Evolutionary conservation across 768 basidiomycete species (phyloP).

Genomic region (Russula sp.): DNA sequence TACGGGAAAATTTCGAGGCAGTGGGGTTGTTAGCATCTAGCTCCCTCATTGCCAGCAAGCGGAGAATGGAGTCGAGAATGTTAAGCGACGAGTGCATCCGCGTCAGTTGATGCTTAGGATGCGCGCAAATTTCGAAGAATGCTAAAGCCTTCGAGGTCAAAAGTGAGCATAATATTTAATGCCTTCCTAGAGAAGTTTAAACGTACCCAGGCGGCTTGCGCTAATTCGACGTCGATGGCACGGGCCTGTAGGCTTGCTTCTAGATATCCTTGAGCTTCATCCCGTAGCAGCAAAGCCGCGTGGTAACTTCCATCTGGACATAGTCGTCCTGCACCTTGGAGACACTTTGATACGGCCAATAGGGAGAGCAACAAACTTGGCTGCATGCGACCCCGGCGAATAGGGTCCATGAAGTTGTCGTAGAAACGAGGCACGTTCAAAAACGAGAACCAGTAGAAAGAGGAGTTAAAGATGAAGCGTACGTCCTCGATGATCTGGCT

Average conservation of each 20-base stretch:
- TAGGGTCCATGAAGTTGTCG: conserved; percentile 54
- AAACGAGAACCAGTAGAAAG: conserved; percentile 73
- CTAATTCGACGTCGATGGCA: conserved; percentile 71
- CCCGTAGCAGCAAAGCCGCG: conserved; percentile 57
- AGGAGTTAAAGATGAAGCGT: conserved; percentile 59
- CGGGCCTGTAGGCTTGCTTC: conserved; percentile 68
- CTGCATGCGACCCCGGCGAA: conserved; percentile 54
- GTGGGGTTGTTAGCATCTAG: conserved; percentile 54
- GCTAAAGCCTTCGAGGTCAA: conserved; percentile 52
- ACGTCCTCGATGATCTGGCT: conserved; percentile 53
- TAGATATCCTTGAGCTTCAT: conserved; percentile 66
- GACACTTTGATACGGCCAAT: conserved; percentile 62
- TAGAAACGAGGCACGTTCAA: conserved; percentile 71
- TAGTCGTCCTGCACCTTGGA: conserved; percentile 66
- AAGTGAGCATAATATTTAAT: conserved; percentile 10
- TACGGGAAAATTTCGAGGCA: conserved; percentile 23
- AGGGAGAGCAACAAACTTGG: conserved; percentile 62
- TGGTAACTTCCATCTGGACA: conserved; percentile 50
- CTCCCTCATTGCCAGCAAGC: conserved; percentile 53
- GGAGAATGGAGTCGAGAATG: conserved; percentile 67
- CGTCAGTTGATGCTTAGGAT: conserved; percentile 55
- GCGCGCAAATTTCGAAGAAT: conserved; percentile 68
- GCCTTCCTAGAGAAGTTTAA: not conserved
- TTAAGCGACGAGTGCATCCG: conserved; percentile 58
- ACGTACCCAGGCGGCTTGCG: conserved; percentile 73